Percentiles rank a stretch among this genome's conserved stretches.
These are phyloP conservation scores for Evansstolkia leycettana DNA, from an alignment of 495 filamentous ascomycete genomes.

Conservation along the genomic window DNA sequence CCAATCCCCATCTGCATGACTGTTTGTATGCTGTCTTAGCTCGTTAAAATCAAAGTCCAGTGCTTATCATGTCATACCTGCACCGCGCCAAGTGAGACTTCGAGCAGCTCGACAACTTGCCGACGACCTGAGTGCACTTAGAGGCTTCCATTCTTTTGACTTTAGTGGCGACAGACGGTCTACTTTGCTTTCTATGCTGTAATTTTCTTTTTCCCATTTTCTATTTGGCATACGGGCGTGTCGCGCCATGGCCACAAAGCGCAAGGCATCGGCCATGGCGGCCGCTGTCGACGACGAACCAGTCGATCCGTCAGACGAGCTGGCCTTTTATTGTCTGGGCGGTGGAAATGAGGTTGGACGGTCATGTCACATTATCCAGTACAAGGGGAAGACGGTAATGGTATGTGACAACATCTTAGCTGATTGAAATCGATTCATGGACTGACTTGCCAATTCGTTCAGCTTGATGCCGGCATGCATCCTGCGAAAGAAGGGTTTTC, in stretches of 20 bases:
- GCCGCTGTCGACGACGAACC: constrained; percentile 49
- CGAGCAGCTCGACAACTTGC: no score
- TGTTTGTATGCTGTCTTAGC: no score
- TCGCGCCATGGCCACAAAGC: constrained; percentile 56
- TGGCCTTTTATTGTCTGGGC: constrained; percentile 85
- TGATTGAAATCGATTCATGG: background rate
- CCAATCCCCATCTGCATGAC: no score
- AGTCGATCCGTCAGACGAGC: constrained; percentile 70
- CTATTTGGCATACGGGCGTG: no score
- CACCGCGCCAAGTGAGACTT: no score
- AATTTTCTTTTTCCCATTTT: no score
- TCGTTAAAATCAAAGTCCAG: no score
- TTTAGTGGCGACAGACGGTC: no score
- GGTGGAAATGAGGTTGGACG: constrained; percentile 95
- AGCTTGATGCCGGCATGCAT: constrained; percentile 96
- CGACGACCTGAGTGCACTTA: no score
- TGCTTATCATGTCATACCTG: no score
- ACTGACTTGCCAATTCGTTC: constrained; percentile 11
- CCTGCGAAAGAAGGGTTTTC: constrained; percentile 94
- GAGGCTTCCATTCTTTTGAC: no score
- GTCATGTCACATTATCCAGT: constrained; percentile 95
- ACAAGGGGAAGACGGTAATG: constrained; percentile 99
- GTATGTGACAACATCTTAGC: constrained; percentile 34
- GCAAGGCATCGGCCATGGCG: constrained; percentile 58
- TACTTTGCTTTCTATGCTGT: no score